These are phyloP conservation scores for Neofusicoccum ribis DNA, from an alignment of 2,329 filamentous ascomycete genomes.

Conservation along the genomic window DNA sequence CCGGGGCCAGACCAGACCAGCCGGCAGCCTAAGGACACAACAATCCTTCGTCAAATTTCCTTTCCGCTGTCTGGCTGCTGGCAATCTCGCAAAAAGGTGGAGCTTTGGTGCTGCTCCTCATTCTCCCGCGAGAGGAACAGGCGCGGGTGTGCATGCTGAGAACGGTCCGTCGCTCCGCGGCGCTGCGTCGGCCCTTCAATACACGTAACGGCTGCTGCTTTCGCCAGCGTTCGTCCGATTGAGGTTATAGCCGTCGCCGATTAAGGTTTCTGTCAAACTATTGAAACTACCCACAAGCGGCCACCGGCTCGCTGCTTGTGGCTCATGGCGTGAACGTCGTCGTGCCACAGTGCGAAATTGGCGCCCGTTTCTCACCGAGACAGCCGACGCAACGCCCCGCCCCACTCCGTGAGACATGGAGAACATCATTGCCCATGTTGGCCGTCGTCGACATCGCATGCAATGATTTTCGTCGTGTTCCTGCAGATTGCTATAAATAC, in stretches of 20 bases:
- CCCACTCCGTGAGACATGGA: background rate
- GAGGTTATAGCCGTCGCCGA: background rate
- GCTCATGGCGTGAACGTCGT: no score
- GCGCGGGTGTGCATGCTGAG: background rate
- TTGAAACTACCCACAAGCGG: slow-evolving; percentile 5
- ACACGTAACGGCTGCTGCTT: background rate
- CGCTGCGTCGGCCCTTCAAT: background rate
- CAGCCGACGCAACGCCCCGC: no score
- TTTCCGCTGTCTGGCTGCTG: no score
- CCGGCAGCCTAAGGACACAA: background rate
- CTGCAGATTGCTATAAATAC: no score
- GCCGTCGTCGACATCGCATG: no score
- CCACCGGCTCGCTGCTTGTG: background rate
- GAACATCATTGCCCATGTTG: slow-evolving; percentile 1
- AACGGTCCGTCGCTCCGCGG: background rate
- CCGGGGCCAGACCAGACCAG: background rate
- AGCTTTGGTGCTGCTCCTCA: no score
- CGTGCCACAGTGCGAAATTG: background rate
- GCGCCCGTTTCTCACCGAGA: background rate
- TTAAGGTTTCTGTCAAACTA: slow-evolving; percentile 6
- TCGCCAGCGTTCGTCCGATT: background rate
- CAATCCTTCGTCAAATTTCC: background rate
- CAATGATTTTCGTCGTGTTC: no score
- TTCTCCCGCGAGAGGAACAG: background rate
- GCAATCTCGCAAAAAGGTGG: no score